Percentiles rank a stretch among this genome's conserved stretches.
These are phyloP conservation scores for Penstemon eatonii DNA, from an alignment of 257 asterid species.

Conservation along the genomic window DNA sequence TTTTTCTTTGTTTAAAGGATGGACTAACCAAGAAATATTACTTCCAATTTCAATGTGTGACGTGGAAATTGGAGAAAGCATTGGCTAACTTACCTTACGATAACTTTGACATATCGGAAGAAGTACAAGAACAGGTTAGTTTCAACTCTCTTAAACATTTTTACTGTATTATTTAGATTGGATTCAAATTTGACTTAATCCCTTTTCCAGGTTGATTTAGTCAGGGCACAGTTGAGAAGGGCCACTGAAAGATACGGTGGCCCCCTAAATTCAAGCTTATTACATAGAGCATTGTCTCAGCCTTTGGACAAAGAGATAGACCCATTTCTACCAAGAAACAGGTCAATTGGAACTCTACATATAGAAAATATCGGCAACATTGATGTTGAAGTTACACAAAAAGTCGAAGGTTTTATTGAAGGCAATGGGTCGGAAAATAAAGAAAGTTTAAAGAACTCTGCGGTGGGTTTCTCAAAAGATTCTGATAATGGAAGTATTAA, in stretches of 20 bases:
- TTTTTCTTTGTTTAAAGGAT: conserved; percentile 51
- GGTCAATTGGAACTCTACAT: conserved; percentile 48
- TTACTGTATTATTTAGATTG: background rate
- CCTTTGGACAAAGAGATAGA: conserved; percentile 67
- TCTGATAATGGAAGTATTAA: conserved; percentile 37
- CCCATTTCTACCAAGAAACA: conserved; percentile 50
- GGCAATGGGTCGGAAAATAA: conserved; percentile 36
- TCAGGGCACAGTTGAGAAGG: conserved; percentile 76
- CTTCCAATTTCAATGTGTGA: conserved; percentile 85
- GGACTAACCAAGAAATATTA: conserved; percentile 55
- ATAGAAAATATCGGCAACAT: conserved; percentile 49
- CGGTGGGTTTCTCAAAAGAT: conserved; percentile 33
- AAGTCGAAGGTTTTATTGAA: conserved; percentile 33
- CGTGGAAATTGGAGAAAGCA: conserved; percentile 85
- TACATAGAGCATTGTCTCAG: conserved; percentile 62
- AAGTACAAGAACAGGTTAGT: conserved; percentile 89
- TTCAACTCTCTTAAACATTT: conserved; percentile 10
- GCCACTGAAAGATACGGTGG: conserved; percentile 84
- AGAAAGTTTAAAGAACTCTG: conserved; percentile 37
- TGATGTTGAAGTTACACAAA: conserved; percentile 53
- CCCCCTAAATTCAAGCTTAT: conserved; percentile 55
- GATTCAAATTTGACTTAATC: conserved; percentile 26
- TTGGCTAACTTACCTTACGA: conserved; percentile 58
- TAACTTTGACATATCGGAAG: conserved; percentile 83
- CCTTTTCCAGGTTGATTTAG: conserved; percentile 61